phyloP scores from a whole-genome alignment of 2,329 filamentous ascomycete species.

The Trichothecium roseum region DNA sequence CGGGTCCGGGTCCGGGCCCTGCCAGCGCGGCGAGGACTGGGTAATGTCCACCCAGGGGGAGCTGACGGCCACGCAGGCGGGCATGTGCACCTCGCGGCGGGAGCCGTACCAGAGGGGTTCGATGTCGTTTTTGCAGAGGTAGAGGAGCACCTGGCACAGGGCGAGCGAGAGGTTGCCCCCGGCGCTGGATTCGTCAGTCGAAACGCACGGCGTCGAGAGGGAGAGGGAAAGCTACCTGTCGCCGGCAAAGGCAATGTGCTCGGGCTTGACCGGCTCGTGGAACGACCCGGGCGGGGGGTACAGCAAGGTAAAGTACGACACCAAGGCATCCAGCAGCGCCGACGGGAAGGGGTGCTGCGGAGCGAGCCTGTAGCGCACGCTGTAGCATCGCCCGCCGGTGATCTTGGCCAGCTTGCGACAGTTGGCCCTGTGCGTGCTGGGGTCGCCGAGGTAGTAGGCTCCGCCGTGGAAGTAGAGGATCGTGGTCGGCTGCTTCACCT shows the following conservation, averaged over 20 bases:
- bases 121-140: conserved; percentile 38
- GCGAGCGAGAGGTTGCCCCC: conserved; percentile 61
- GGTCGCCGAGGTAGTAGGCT: conserved; percentile 64
- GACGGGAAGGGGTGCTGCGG: conserved; percentile 68
- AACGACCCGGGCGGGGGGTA: conserved; percentile 59
- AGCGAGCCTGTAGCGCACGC: conserved; percentile 63
- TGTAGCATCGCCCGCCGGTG: conserved; percentile 58
- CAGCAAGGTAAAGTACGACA: conserved; percentile 62
- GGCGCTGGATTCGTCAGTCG: conserved; percentile 42
- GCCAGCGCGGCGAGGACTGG: conserved; percentile 32
- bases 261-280: conserved; percentile 54
- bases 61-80: conserved; percentile 51
- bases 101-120: conserved; percentile 51
- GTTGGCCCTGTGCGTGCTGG: conserved; percentile 50
- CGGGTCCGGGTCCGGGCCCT: conserved; percentile 12
- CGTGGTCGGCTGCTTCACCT: conserved; percentile 51
- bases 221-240: conserved; percentile 39
- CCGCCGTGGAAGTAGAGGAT: conserved; percentile 70
- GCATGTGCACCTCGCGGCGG: conserved; percentile 49
- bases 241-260: conserved; percentile 60
- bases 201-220: conserved; percentile 6
- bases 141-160: conserved; percentile 58
- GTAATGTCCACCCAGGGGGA: conserved; percentile 66
- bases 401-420: conserved; percentile 53
- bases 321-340: conserved; percentile 60